phyloP scores from a whole-genome alignment of 2,329 filamentous ascomycete genomes.

The Neonectria magnoliae region DNA sequence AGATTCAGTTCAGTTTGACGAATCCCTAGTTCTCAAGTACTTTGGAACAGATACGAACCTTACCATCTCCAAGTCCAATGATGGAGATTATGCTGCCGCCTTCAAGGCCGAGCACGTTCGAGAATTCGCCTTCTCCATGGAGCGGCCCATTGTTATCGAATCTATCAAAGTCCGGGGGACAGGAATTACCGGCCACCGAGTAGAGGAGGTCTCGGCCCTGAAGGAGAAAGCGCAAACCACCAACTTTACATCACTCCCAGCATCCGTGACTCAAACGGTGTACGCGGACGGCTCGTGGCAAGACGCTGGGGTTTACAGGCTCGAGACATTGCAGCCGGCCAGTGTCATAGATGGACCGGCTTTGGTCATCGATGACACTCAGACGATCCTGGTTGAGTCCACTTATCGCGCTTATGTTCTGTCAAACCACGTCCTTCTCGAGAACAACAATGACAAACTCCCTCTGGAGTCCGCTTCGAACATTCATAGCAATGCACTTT shows the following conservation, averaged over 20 bases:
- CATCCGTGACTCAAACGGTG: constrained; percentile 6
- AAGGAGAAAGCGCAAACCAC: not conserved
- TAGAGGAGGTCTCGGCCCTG: not conserved
- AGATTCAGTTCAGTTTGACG: constrained; percentile 51
- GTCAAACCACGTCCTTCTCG: constrained; percentile 44
- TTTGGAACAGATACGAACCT: constrained; percentile 54
- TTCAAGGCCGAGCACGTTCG: constrained; percentile 51
- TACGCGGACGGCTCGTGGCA: constrained; percentile 24
- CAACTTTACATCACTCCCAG: not conserved
- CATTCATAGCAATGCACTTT: not conserved
- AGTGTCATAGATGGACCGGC: constrained; percentile 44
- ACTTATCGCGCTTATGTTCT: constrained; percentile 44
- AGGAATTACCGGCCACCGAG: constrained; percentile 7
- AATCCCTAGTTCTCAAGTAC: constrained; percentile 59
- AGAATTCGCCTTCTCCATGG: constrained; percentile 54
- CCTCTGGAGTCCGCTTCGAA: not conserved
- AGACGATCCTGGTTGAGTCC: constrained; percentile 44
- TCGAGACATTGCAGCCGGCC: constrained; percentile 10
- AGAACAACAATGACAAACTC: constrained; percentile 28
- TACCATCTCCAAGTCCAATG: constrained; percentile 53
- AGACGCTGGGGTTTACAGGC: constrained; percentile 13
- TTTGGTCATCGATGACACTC: constrained; percentile 44
- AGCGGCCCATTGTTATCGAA: constrained; percentile 52
- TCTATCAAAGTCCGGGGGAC: constrained; percentile 46
- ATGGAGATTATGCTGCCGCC: constrained; percentile 49